These are phyloP conservation scores for Leucosporidium scottii DNA, from an alignment of 768 basidiomycete species.

Conservation along the genomic window DNA sequence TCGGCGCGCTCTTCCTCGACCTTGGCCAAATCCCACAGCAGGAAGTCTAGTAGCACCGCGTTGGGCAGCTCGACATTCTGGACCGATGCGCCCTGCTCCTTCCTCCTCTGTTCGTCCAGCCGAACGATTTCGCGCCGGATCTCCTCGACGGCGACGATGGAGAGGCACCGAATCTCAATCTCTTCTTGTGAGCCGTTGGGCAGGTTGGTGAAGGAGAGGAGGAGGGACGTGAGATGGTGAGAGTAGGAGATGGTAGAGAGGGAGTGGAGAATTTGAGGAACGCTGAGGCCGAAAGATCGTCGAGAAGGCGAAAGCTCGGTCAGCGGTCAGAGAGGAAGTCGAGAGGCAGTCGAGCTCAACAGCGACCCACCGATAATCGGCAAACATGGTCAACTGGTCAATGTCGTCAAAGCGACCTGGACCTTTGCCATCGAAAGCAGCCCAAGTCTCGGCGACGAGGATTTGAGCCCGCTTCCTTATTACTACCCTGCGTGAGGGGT, in stretches of 20 bases:
- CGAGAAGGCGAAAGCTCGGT: neutral
- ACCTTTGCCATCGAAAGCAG: constrained; percentile 53
- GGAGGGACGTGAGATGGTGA: constrained; percentile 50
- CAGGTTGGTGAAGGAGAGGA: constrained; percentile 49
- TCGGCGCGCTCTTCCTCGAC: constrained; percentile 13
- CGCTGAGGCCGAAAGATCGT: constrained; percentile 44
- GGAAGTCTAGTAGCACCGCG: constrained; percentile 66
- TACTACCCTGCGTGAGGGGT: constrained; percentile 50
- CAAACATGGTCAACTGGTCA: constrained; percentile 79
- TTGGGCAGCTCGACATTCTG: constrained; percentile 6
- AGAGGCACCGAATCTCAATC: constrained; percentile 51
- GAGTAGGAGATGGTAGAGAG: constrained; percentile 69
- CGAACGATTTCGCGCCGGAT: constrained; percentile 16
- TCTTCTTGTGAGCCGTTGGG: constrained; percentile 60
- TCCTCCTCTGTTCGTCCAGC: neutral
- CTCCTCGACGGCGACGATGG: constrained; percentile 58
- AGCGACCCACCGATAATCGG: constrained; percentile 56
- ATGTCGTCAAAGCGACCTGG: constrained; percentile 47
- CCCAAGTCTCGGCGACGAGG: constrained; percentile 73
- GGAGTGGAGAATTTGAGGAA: constrained; percentile 84
- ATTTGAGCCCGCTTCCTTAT: constrained; percentile 91
- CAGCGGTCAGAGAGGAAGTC: neutral
- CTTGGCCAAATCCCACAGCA: constrained; percentile 68
- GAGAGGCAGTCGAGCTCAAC: neutral
- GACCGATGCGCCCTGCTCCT: too few species aligned